Evolutionary conservation across 345 rosid species (phyloP).

Genomic region (Salix purpurea): DNA sequence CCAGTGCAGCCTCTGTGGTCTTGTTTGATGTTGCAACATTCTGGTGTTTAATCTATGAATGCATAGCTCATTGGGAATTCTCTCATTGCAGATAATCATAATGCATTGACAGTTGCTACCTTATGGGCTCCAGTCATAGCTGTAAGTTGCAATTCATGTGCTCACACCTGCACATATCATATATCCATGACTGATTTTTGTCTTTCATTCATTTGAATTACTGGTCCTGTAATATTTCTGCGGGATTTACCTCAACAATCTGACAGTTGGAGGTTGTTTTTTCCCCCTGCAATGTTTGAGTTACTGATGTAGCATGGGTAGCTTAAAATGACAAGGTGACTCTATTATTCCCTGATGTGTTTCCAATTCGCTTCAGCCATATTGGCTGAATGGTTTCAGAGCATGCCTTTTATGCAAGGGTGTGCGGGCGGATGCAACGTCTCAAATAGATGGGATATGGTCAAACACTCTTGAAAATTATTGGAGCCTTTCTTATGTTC

Average conservation of each 20-base stretch:
- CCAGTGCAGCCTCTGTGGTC: neutral
- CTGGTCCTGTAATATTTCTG: neutral
- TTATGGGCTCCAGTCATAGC: conserved; percentile 92
- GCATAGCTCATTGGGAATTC: neutral
- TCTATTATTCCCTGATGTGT: too few relatives aligned
- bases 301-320: too few relatives aligned
- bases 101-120: conserved; percentile 73
- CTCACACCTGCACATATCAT: neutral
- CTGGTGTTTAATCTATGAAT: neutral
- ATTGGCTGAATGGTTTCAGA: too few relatives aligned
- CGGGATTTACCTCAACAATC: neutral
- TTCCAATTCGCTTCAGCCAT: too few relatives aligned
- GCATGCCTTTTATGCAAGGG: too few relatives aligned
- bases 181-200: neutral
- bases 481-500: too few relatives aligned
- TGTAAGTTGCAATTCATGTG: conserved; percentile 51
- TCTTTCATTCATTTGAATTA: neutral
- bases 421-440: too few relatives aligned
- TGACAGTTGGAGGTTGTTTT: neutral
- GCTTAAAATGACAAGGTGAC: too few relatives aligned
- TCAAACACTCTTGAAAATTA: too few relatives aligned
- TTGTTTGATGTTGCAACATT: neutral
- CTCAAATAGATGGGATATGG: too few relatives aligned
- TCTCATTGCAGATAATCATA: conserved; percentile 81
- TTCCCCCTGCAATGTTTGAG: too few relatives aligned